Evolutionary conservation across 495 filamentous ascomycete genomes (phyloP).

Genomic region (Chaetomidium leptoderma): DNA sequence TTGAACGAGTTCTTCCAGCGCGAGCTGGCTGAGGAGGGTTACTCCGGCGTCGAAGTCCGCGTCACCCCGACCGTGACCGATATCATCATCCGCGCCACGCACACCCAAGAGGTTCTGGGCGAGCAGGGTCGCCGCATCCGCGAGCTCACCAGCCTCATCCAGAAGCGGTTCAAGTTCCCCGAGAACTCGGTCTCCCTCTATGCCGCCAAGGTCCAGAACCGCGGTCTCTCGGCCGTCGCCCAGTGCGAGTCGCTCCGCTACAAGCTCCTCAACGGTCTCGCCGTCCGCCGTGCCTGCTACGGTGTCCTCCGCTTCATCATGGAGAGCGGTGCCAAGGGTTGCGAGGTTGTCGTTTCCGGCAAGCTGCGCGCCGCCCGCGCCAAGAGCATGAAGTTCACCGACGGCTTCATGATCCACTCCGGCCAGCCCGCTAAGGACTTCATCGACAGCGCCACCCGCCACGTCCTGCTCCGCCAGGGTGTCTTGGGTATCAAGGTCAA

Average conservation of each 20-base stretch:
- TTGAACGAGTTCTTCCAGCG: conserved; percentile 99
- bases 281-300: conserved; percentile 96
- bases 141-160: conserved; percentile 98
- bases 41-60: conserved; percentile 99
- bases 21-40: conserved; percentile 98
- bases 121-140: conserved; percentile 99
- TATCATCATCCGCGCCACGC: conserved; percentile 99
- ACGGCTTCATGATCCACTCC: conserved; percentile 99
- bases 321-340: conserved; percentile 98
- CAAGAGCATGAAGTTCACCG: conserved; percentile 99
- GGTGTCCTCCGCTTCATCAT: conserved; percentile 99
- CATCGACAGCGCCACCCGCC: conserved; percentile 95
- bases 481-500: conserved; percentile 99
- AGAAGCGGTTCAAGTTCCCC: conserved; percentile 99
- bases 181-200: conserved; percentile 99
- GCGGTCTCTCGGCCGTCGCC: conserved; percentile 97
- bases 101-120: conserved; percentile 99
- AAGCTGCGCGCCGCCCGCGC: conserved; percentile 98
- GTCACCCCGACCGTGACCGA: conserved; percentile 99
- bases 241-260: conserved; percentile 99
- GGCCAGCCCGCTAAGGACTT: conserved; percentile 99
- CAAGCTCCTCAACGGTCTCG: conserved; percentile 99
- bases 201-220: conserved; percentile 99
- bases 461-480: conserved; percentile 99
- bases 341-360: conserved; percentile 97